Conservation (phyloP, 371 early-diverging fungal species). For the Haplosporangium sp. region DNA sequence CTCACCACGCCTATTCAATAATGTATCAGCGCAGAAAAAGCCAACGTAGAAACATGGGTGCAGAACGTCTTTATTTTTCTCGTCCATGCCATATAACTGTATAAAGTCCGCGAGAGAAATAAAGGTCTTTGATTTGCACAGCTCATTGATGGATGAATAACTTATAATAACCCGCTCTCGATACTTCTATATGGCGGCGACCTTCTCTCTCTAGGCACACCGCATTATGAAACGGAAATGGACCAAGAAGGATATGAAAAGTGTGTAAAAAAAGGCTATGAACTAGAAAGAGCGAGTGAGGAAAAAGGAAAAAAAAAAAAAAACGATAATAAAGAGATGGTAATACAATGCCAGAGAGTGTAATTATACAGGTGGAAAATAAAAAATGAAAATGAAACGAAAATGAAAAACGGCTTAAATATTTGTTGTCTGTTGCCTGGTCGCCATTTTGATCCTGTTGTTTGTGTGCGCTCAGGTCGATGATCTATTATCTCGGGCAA, state of each 20-base stretch:
- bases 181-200: too few relatives aligned
- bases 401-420: background rate
- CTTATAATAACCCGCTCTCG: too few relatives aligned
- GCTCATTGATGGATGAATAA: too few relatives aligned
- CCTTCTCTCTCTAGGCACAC: too few relatives aligned
- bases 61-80: too few relatives aligned
- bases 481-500: too few relatives aligned
- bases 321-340: background rate
- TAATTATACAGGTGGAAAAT: background rate
- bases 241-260: background rate
- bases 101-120: too few relatives aligned
- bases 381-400: background rate
- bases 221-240: background rate
- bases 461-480: too few relatives aligned
- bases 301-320: slow-evolving; percentile 11
- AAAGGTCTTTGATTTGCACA: too few relatives aligned
- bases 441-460: too few relatives aligned
- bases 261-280: background rate
- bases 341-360: background rate
- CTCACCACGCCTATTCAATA: background rate
- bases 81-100: too few relatives aligned
- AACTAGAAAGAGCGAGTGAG: background rate
- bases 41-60: background rate
- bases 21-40: background rate
- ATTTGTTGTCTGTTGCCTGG: too few relatives aligned